Conservation (phyloP, 192 early-diverging fungal species). For the Gamsiella multidivaricata region DNA sequence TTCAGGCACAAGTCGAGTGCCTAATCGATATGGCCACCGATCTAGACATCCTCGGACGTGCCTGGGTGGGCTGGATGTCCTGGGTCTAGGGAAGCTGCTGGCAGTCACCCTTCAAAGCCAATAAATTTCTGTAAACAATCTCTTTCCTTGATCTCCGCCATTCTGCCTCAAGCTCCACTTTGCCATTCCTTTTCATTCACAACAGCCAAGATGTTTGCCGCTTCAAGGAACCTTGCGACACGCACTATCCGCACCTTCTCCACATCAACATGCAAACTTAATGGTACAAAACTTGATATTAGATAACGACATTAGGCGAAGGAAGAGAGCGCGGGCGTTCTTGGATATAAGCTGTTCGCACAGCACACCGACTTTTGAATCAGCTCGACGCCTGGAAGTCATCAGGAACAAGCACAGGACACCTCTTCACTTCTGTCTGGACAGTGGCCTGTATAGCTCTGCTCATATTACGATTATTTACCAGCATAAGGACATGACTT, state of each 20-base stretch:
- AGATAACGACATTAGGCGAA: too few species aligned
- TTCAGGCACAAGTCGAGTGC: slow-evolving; percentile 77
- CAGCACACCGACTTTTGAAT: not conserved
- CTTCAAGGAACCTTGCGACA: slow-evolving; percentile 26
- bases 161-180: not conserved
- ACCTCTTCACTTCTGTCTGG: not conserved
- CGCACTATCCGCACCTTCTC: slow-evolving; percentile 40
- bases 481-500: too few species aligned
- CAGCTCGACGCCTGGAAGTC: not conserved
- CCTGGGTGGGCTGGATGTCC: slow-evolving; percentile 75
- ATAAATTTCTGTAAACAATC: slow-evolving; percentile 7
- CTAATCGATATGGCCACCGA: slow-evolving; percentile 83
- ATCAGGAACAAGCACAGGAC: slow-evolving; percentile 1
- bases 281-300: slow-evolving; percentile 19
- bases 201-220: slow-evolving; percentile 33
- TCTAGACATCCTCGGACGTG: slow-evolving; percentile 69
- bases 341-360: not conserved
- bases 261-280: slow-evolving; percentile 26
- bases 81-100: slow-evolving; percentile 3
- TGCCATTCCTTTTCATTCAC: not conserved
- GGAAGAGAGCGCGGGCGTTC: too few species aligned
- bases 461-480: too few species aligned
- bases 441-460: too few species aligned
- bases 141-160: slow-evolving; percentile 10
- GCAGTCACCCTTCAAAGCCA: not conserved